Percentiles rank a stretch among this genome's conserved stretches.
Evolutionary conservation across 495 filamentous ascomycete species (phyloP).

Genomic region (Amphirosellinia nigrospora): DNA sequence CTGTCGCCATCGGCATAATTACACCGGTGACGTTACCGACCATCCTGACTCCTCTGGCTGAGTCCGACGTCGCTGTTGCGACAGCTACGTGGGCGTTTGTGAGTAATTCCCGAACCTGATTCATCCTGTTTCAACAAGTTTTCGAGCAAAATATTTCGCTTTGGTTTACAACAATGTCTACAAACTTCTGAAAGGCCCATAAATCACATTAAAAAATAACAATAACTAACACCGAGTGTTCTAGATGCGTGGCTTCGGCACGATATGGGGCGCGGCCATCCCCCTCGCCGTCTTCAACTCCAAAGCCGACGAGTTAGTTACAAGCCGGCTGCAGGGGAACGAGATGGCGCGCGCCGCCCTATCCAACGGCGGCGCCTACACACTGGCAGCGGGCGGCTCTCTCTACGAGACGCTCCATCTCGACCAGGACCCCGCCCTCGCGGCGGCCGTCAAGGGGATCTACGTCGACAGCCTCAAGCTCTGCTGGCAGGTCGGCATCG

Average conservation of each 20-base stretch:
- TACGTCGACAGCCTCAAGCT: not conserved
- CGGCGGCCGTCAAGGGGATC: not conserved
- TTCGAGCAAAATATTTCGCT: too few species aligned
- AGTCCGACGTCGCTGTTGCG: constrained; percentile 41
- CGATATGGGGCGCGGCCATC: constrained; percentile 51
- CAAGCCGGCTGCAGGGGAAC: not conserved
- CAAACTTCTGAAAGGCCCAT: too few species aligned
- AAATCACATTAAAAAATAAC: too few species aligned
- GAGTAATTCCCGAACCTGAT: too few species aligned
- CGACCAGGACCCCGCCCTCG: too few species aligned
- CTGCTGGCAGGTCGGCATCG: not conserved
- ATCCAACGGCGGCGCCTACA: not conserved
- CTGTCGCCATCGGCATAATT: too few species aligned
- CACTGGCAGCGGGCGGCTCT: not conserved
- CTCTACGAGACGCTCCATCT: not conserved
- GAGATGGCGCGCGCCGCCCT: not conserved
- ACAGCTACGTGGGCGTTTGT: constrained; percentile 47
- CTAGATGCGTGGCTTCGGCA: too few species aligned
- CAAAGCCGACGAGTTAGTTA: not conserved
- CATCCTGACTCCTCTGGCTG: constrained; percentile 35
- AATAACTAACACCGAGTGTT: too few species aligned
- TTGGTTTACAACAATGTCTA: too few species aligned
- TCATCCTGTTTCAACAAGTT: too few species aligned
- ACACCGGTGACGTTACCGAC: constrained; percentile 30
- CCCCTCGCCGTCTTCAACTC: constrained; percentile 49